These are phyloP conservation scores for Hortaea sp. DNA, from an alignment of 2,329 filamentous ascomycete species.

Conservation along the genomic window DNA sequence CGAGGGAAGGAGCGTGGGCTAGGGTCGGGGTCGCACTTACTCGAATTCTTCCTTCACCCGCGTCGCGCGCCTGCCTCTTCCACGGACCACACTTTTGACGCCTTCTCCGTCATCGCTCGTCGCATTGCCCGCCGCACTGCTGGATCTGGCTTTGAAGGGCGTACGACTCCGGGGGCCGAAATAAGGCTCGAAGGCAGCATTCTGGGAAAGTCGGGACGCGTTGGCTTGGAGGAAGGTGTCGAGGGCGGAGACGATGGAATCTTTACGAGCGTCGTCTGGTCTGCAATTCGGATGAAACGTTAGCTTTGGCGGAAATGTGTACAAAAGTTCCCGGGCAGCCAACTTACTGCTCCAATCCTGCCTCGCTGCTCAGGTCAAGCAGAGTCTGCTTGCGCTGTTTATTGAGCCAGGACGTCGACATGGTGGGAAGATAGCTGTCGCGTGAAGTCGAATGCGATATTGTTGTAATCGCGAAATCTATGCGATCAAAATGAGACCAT, in stretches of 20 bases:
- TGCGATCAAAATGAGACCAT: constrained; percentile 32
- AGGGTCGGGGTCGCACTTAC: constrained; percentile 14
- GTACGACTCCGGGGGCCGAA: constrained; percentile 56
- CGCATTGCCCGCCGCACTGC: constrained; percentile 9
- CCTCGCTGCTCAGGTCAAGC: constrained; percentile 20
- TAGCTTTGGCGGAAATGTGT: too few relatives aligned
- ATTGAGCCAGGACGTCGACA: constrained; percentile 19
- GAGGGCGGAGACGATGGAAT: constrained; percentile 65
- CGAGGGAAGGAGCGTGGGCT: constrained; percentile 8
- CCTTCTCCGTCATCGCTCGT: constrained; percentile 16
- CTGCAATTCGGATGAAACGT: constrained; percentile 5
- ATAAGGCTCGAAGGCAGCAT: constrained; percentile 61
- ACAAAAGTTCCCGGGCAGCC: neutral
- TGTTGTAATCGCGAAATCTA: constrained; percentile 35
- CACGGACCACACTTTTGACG: constrained; percentile 22
- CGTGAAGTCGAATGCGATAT: constrained; percentile 8
- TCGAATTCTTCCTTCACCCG: constrained; percentile 27
- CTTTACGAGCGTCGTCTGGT: constrained; percentile 58
- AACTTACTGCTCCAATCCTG: constrained; percentile 19
- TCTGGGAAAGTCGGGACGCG: constrained; percentile 51
- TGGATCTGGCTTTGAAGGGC: constrained; percentile 36
- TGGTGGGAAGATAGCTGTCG: neutral
- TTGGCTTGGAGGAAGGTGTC: constrained; percentile 65
- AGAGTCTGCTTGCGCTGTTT: constrained; percentile 21
- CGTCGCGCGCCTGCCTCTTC: constrained; percentile 18